Percentiles rank a stretch among this genome's conserved stretches.
Conservation (phyloP, 768 basidiomycete genomes). For the Cubamyces lactineus region DNA sequence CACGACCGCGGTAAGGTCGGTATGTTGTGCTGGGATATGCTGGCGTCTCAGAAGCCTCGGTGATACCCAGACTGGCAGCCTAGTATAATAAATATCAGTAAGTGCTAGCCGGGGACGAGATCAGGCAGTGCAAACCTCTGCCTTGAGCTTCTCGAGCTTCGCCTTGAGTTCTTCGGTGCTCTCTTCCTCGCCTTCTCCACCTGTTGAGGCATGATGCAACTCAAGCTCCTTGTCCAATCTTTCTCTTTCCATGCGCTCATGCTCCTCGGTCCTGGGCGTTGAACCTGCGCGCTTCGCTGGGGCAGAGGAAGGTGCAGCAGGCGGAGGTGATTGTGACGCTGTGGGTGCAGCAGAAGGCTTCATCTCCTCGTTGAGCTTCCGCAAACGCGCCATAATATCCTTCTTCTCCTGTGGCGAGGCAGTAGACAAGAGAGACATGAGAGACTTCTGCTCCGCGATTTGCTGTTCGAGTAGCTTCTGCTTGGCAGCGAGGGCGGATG, state of each 20-base stretch:
- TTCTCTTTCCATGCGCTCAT: conserved; percentile 61
- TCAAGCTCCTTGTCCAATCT: conserved; percentile 86
- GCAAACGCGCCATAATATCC: conserved; percentile 71
- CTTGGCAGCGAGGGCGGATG: conserved; percentile 65
- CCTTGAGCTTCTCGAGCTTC: conserved; percentile 75
- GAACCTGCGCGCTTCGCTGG: conserved; percentile 30
- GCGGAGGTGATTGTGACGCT: conserved; percentile 34
- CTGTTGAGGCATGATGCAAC: conserved; percentile 50
- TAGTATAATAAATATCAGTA: conserved; percentile 31
- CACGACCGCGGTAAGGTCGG: conserved; percentile 62
- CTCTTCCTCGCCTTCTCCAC: conserved; percentile 48
- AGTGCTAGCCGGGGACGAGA: background rate
- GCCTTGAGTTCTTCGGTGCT: conserved; percentile 74
- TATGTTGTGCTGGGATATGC: conserved; percentile 40
- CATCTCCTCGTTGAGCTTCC: conserved; percentile 82
- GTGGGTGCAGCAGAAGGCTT: conserved; percentile 42
- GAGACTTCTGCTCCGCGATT: conserved; percentile 85
- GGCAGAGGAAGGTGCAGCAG: conserved; percentile 35
- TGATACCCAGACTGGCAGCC: conserved; percentile 77
- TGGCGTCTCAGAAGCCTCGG: conserved; percentile 48
- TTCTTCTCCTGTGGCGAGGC: conserved; percentile 77
- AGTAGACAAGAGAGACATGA: conserved; percentile 71
- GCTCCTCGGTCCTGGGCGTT: conserved; percentile 44
- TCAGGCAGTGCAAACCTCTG: conserved; percentile 54
- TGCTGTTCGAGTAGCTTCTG: conserved; percentile 79